Base-by-base conservation (phyloP, 2,329 filamentous ascomycete species). In the Calonectria hongkongensis region DNA sequence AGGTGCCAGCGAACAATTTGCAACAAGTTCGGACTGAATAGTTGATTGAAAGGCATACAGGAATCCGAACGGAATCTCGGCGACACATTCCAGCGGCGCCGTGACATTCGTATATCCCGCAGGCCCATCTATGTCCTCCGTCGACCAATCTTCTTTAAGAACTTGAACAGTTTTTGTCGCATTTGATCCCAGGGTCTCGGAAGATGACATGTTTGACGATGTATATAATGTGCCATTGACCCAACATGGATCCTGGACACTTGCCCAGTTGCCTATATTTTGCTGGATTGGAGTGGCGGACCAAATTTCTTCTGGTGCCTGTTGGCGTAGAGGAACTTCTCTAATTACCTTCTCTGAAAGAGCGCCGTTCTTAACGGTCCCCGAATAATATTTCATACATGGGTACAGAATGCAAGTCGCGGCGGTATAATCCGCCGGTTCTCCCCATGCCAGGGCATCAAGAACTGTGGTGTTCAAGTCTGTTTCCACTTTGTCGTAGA, bases 51-150 rank as follows among this genome's bases (percentile, higher is more conserved):
- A 28, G 2, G 51, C 43, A 9, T 15, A 18, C 28, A 56, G 18
- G 4, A 70, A 39, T 21, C 25, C 27, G 10, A 25, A 16, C 3
- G 16, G 9, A 5, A 70, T 30, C 2, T 21, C 36, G 21, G 28
- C 62, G 15, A 66, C 71, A 33, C 71, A 73, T n/a, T 70, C 67
- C 21, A 41, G 43, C 28, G 71, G 71, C 2, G 54, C 60, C 4
- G 67, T 67, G 21, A 73, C 21, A 28, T 73, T 67, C 36, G 27
- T 30, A 41, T 62, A 72, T 10, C 25, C 65, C 13, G 66, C 51
- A 6, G 48, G 48, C 18, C 48, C 48, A 15, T 30, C 48, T 28
- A 51, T 10, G 9, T 51, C 48, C 27, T 51, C 48, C 15, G 15
- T 51, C 9, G 48, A 4, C 48, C 48, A 51, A 27, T 51, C 15